Evolutionary conservation across 345 rosid species (phyloP).

Genomic region (Raphanus raphanistrum): DNA sequence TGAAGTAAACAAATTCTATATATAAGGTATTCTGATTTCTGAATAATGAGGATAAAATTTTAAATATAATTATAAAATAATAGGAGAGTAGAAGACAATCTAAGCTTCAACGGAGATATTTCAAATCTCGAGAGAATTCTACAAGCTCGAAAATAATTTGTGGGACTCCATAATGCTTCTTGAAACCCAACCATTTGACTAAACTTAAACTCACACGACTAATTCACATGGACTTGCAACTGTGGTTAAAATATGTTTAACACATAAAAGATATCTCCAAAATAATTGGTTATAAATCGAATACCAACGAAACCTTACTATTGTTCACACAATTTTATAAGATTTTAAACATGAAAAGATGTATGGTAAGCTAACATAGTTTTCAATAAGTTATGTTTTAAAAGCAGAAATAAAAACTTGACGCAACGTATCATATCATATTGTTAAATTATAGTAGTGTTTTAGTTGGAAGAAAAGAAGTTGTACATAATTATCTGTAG

Average conservation of each 20-base stretch:
- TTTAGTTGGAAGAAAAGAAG: background rate
- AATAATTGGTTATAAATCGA: background rate
- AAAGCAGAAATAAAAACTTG: background rate
- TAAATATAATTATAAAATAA: background rate
- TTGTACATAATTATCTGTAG: background rate
- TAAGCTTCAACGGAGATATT: slow-evolving; percentile 26
- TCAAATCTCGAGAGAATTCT: slow-evolving; percentile 3
- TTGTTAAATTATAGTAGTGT: background rate
- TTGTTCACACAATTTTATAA: background rate
- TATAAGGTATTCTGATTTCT: background rate
- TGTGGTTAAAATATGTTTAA: background rate
- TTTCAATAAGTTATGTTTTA: background rate
- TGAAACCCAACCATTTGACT: slow-evolving; percentile 12
- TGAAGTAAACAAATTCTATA: background rate
- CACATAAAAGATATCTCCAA: slow-evolving; percentile 1
- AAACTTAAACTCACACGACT: slow-evolving; percentile 6
- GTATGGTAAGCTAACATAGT: slow-evolving; percentile 18
- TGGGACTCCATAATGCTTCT: slow-evolving; percentile 30
- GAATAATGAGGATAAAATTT: background rate
- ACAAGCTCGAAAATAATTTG: slow-evolving; percentile 1
- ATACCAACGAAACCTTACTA: slow-evolving; percentile 6
- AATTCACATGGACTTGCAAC: background rate
- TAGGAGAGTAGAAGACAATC: slow-evolving; percentile 20
- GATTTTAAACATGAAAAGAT: slow-evolving; percentile 15
- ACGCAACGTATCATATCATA: slow-evolving; percentile 1